Conservation (phyloP, 2,329 filamentous ascomycete species). For the Botryosphaeria dothidea region DNA sequence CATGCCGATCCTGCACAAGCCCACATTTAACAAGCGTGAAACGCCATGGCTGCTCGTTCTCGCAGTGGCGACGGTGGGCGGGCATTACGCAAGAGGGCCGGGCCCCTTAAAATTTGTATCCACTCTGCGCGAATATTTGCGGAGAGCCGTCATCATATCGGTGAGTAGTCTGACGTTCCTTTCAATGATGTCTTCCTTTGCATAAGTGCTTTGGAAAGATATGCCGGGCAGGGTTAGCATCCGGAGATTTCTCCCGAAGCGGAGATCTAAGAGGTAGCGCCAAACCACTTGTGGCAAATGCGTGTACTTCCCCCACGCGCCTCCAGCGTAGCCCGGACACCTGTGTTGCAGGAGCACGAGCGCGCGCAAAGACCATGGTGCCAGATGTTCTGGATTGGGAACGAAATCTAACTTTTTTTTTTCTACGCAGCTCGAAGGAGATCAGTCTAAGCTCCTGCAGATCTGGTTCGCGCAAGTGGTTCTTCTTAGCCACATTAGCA, state of each 20-base stretch:
- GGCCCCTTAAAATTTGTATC: background rate
- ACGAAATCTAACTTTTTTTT: background rate
- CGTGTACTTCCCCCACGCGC: background rate
- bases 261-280: background rate
- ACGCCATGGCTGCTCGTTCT: background rate
- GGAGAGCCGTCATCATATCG: background rate
- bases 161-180: background rate
- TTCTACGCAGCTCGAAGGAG: background rate
- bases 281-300: background rate
- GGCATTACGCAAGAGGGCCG: background rate
- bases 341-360: background rate
- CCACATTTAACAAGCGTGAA: background rate
- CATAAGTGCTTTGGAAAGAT: background rate
- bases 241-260: background rate
- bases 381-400: background rate
- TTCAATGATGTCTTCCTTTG: background rate
- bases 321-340: background rate
- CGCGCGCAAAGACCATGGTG: background rate
- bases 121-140: background rate
- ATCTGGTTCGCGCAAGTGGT: slow-evolving; percentile 1
- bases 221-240: background rate
- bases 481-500: background rate
- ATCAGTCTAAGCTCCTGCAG: background rate
- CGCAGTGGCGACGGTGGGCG: background rate
- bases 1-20: background rate